phyloP scores from a whole-genome alignment of 192 early-diverging fungal genomes.

The Phycomyces nitens region DNA sequence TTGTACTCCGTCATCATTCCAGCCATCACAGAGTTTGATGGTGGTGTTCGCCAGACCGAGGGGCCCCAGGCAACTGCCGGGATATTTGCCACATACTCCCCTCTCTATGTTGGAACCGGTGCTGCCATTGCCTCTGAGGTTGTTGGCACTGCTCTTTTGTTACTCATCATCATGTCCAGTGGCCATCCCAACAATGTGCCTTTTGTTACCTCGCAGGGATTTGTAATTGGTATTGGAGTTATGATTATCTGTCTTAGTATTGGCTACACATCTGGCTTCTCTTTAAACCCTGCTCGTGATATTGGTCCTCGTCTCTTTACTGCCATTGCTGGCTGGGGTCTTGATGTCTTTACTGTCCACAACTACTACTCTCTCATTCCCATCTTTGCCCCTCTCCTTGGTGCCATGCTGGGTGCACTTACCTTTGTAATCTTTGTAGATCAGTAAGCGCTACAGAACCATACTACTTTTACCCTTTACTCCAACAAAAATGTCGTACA shows the following conservation, averaged over 20 bases:
- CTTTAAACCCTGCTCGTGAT: constrained; percentile 76
- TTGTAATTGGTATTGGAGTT: constrained; percentile 10
- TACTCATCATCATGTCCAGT: constrained; percentile 60
- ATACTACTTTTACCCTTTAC: neutral
- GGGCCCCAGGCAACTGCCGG: constrained; percentile 53
- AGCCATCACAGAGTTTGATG: constrained; percentile 53
- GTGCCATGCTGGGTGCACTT: constrained; percentile 54
- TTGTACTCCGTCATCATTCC: constrained; percentile 62
- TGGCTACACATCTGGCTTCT: constrained; percentile 28
- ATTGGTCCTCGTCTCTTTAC: constrained; percentile 77
- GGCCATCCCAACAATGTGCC: constrained; percentile 34
- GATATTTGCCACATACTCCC: constrained; percentile 65
- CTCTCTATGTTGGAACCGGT: constrained; percentile 46
- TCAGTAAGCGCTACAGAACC: constrained; percentile 5
- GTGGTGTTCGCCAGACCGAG: constrained; percentile 35
- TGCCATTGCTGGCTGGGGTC: constrained; percentile 61
- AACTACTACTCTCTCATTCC: constrained; percentile 74
- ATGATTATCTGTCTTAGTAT: constrained; percentile 14
- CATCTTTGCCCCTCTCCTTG: constrained; percentile 62
- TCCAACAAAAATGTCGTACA: neutral
- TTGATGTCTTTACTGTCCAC: constrained; percentile 60
- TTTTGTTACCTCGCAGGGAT: constrained; percentile 14
- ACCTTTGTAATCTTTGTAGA: constrained; percentile 61
- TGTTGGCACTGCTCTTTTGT: constrained; percentile 62
- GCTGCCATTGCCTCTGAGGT: constrained; percentile 62